These are phyloP conservation scores for Pseudonectria foliicola DNA, from an alignment of 2,329 filamentous ascomycete genomes.

Conservation along the genomic window DNA sequence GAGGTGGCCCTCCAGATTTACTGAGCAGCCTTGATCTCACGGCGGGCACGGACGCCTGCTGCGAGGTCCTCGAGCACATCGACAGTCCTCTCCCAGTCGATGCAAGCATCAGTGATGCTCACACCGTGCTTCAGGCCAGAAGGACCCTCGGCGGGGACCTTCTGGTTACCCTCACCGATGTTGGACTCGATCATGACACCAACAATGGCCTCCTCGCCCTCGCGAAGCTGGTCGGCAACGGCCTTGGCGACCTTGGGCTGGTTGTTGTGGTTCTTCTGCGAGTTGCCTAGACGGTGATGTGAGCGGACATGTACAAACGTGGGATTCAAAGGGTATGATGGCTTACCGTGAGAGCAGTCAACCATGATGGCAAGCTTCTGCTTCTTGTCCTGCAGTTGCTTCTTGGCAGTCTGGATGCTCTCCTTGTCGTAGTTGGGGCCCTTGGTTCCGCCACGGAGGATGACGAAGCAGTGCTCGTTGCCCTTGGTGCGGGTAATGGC, in stretches of 20 bases:
- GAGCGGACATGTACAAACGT: conserved; percentile 1
- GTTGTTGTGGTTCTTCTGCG: conserved; percentile 94
- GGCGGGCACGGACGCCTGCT: conserved; percentile 69
- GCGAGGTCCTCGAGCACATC: conserved; percentile 78
- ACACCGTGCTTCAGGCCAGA: conserved; percentile 76
- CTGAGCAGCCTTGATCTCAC: conserved; percentile 42
- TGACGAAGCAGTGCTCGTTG: conserved; percentile 97
- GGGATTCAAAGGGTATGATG: conserved; percentile 45
- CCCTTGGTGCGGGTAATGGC: conserved; percentile 90
- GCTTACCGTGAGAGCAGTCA: conserved; percentile 88
- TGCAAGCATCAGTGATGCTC: conserved; percentile 94
- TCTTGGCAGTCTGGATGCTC: conserved; percentile 71
- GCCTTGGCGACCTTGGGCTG: conserved; percentile 86
- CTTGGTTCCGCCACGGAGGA: conserved; percentile 82
- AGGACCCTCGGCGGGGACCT: conserved; percentile 78
- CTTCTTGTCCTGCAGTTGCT: conserved; percentile 72
- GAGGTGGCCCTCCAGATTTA: conserved; percentile 22
- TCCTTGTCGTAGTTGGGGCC: conserved; percentile 91
- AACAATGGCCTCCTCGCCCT: conserved; percentile 81
- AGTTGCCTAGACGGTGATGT: conserved; percentile 63
- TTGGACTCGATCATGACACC: conserved; percentile 99
- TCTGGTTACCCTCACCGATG: conserved; percentile 84
- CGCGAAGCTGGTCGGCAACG: conserved; percentile 76
- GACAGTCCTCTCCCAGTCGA: conserved; percentile 83
- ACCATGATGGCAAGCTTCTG: conserved; percentile 92